Conservation (phyloP, 75 land plant species). For the Pseudotsuga menziesii region DNA sequence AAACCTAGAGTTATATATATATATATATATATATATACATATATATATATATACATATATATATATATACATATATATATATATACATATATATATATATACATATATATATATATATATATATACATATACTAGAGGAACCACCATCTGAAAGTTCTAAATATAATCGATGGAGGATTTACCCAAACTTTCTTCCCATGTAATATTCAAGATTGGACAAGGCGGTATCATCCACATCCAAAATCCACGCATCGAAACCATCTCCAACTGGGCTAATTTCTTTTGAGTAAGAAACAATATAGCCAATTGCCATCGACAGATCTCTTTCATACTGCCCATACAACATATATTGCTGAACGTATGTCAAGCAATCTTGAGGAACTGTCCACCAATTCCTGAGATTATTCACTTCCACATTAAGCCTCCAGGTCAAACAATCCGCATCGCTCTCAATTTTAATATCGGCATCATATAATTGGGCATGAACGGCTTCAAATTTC, state of each 20-base stretch:
- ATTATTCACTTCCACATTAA: slow-evolving; percentile 75
- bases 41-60: too few relatives aligned
- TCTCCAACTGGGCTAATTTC: slow-evolving; percentile 17
- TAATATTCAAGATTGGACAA: slow-evolving; percentile 72
- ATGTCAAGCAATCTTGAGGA: slow-evolving; percentile 47
- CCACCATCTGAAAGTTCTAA: too few relatives aligned
- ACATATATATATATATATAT: too few relatives aligned
- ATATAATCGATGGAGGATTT: background rate
- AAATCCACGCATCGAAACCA: slow-evolving; percentile 54
- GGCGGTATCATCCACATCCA: slow-evolving; percentile 88
- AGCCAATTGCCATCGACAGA: slow-evolving; percentile 32
- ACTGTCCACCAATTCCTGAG: slow-evolving; percentile 55
- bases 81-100: too few relatives aligned
- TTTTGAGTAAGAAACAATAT: slow-evolving; percentile 31
- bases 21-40: too few relatives aligned
- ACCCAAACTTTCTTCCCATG: slow-evolving; percentile 37
- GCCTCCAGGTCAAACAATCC: slow-evolving; percentile 61
- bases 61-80: too few relatives aligned
- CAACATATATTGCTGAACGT: slow-evolving; percentile 50
- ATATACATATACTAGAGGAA: too few relatives aligned
- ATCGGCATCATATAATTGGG: too few relatives aligned
- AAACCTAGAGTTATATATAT: too few relatives aligned
- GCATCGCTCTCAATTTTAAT: too few relatives aligned
- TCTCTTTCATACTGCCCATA: slow-evolving; percentile 68
- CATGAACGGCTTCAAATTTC: too few relatives aligned